phyloP scores from a whole-genome alignment of 768 basidiomycete species.

The Rhizopogon vulgaris region DNA sequence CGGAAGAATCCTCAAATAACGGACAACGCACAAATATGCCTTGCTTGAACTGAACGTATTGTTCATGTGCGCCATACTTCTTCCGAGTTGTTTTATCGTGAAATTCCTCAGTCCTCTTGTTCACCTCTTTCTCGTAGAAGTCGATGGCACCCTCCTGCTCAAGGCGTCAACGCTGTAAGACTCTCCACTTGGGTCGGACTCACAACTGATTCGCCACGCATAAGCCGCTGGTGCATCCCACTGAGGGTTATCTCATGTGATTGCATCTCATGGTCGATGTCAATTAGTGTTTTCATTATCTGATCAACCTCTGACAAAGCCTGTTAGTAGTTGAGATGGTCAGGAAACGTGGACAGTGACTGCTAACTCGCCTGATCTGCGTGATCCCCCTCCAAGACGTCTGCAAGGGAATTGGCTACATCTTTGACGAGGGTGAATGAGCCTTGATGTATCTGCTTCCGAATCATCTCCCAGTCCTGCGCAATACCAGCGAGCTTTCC shows the following conservation, averaged over 20 bases:
- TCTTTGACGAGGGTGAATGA: constrained; percentile 43
- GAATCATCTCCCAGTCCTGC: constrained; percentile 56
- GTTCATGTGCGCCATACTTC: constrained; percentile 61
- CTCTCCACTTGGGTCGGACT: constrained; percentile 17
- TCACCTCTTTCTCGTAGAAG: constrained; percentile 44
- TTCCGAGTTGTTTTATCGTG: constrained; percentile 62
- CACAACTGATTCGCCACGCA: constrained; percentile 55
- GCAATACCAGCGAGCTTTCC: constrained; percentile 51
- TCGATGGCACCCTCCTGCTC: constrained; percentile 47
- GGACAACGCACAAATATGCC: constrained; percentile 53
- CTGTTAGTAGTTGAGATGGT: constrained; percentile 26
- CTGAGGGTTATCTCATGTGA: constrained; percentile 49
- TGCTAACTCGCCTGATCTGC: constrained; percentile 40
- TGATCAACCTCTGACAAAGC: constrained; percentile 53
- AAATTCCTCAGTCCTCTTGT: constrained; percentile 41
- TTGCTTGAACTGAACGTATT: constrained; percentile 59
- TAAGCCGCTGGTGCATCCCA: constrained; percentile 50
- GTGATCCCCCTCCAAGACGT: constrained; percentile 50
- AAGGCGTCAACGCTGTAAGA: constrained; percentile 1
- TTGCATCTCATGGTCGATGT: constrained; percentile 56
- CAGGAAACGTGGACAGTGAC: background rate
- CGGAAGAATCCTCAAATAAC: background rate
- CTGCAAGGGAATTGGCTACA: constrained; percentile 55
- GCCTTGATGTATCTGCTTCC: constrained; percentile 37
- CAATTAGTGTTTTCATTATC: constrained; percentile 64